Percentiles rank a stretch among this genome's conserved stretches.
Evolutionary conservation across 441 rosid genomes (phyloP).

Genomic region (Pelargonium fulgidum): DNA sequence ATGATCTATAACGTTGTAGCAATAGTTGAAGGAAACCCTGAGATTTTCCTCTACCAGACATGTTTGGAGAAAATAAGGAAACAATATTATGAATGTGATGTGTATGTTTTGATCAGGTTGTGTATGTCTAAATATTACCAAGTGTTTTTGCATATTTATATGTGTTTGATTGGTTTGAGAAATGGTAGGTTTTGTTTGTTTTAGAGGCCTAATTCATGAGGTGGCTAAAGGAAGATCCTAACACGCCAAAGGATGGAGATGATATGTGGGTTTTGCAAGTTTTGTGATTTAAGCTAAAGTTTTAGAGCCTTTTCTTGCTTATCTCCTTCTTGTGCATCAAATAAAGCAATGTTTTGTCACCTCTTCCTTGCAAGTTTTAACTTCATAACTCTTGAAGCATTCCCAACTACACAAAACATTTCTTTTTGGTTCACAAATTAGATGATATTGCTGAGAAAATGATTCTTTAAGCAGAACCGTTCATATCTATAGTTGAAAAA

Average conservation of each 20-base stretch:
- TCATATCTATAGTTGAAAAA: no score
- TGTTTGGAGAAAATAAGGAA: not conserved
- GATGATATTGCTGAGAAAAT: no score
- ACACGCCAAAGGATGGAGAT: constrained; percentile 28
- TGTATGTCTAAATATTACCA: not conserved
- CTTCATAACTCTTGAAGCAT: constrained; percentile 14
- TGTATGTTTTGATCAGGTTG: no score
- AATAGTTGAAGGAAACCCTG: not conserved
- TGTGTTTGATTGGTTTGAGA: not conserved
- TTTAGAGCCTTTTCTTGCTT: not conserved
- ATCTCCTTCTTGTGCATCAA: not conserved
- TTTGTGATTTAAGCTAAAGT: constrained; percentile 12
- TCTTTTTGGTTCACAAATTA: constrained; percentile 9
- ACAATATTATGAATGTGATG: not conserved
- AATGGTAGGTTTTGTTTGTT: constrained; percentile 4
- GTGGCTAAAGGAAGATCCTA: not conserved
- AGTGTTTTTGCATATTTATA: not conserved
- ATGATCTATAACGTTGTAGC: not conserved
- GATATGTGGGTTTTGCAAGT: constrained; percentile 6
- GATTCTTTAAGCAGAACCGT: no score
- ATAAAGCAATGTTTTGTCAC: constrained; percentile 7
- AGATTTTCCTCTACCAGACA: not conserved
- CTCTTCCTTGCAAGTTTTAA: constrained; percentile 27
- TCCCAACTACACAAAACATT: not conserved
- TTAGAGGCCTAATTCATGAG: not conserved